phyloP scores from a whole-genome alignment of 176 grass and related monocot genomes.

The Oryza meyeriana region DNA sequence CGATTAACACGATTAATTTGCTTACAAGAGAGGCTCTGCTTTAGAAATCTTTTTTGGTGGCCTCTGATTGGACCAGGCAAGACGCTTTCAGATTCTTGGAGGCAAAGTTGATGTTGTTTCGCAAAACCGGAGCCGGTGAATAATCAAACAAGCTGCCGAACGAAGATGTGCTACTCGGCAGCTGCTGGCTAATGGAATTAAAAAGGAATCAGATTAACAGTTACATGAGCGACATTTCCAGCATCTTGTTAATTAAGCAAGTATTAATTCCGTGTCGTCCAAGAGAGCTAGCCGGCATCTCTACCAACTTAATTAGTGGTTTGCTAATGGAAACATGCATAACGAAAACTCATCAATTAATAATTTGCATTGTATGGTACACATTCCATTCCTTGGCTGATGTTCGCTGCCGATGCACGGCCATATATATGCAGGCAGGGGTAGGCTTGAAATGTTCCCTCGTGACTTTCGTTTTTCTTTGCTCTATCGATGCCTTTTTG shows the following conservation, averaged over 20 bases:
- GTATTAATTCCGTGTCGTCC: no score
- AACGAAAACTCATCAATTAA: neutral
- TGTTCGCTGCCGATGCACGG: neutral
- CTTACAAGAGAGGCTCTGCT: neutral
- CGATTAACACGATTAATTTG: neutral
- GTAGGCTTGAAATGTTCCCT: no score
- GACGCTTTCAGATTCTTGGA: conserved; percentile 19
- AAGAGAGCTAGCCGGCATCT: no score
- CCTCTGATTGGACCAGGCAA: conserved; percentile 27
- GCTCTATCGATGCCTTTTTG: neutral
- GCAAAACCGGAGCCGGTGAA: conserved; percentile 13
- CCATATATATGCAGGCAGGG: no score
- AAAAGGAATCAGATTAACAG: neutral
- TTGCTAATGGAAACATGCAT: conserved; percentile 31
- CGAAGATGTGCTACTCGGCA: neutral
- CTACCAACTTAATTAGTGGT: neutral
- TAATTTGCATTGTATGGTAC: neutral
- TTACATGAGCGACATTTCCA: neutral
- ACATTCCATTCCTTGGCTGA: conserved; percentile 20
- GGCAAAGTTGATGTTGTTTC: conserved; percentile 30
- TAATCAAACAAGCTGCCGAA: neutral
- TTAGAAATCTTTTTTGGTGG: conserved; percentile 4
- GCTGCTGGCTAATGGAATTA: neutral
- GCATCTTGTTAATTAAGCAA: no score
- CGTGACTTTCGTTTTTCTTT: no score